These are phyloP conservation scores for Pilaira anomala DNA, from an alignment of 192 early-diverging fungal species.

Conservation along the genomic window DNA sequence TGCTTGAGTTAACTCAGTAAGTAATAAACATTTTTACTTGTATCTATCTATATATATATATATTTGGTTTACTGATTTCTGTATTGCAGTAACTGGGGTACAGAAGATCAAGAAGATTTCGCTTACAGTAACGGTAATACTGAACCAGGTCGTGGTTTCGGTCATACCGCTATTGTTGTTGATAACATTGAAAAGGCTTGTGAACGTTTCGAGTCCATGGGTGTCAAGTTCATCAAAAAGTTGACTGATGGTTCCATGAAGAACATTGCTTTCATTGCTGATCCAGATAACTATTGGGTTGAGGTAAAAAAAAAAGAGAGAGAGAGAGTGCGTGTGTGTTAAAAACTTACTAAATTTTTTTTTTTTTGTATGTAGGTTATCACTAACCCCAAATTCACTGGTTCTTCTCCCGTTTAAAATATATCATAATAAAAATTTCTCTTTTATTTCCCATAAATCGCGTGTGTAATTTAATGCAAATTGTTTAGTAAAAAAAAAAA, in stretches of 20 bases:
- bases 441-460: neutral
- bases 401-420: slow-evolving; percentile 4
- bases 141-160: slow-evolving; percentile 70
- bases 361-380: no score
- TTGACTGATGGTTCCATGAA: slow-evolving; percentile 76
- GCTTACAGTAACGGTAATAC: slow-evolving; percentile 70
- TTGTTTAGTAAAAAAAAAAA: neutral
- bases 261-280: slow-evolving; percentile 78
- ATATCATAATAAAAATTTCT: neutral
- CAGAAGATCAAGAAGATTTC: slow-evolving; percentile 62
- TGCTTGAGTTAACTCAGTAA: slow-evolving; percentile 83
- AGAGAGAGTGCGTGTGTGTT: neutral
- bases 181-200: slow-evolving; percentile 77
- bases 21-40: no score
- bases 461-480: no score
- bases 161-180: slow-evolving; percentile 79
- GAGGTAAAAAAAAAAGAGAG: slow-evolving; percentile 39
- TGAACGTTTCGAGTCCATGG: slow-evolving; percentile 65
- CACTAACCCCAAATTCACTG: neutral
- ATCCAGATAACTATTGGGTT: slow-evolving; percentile 85
- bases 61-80: no score
- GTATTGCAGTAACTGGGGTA: slow-evolving; percentile 85
- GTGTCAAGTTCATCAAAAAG: slow-evolving; percentile 74
- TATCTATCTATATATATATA: no score
- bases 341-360: no score